Conservation (phyloP, 805 yeast genomes). For the Candida stauntonica region DNA sequence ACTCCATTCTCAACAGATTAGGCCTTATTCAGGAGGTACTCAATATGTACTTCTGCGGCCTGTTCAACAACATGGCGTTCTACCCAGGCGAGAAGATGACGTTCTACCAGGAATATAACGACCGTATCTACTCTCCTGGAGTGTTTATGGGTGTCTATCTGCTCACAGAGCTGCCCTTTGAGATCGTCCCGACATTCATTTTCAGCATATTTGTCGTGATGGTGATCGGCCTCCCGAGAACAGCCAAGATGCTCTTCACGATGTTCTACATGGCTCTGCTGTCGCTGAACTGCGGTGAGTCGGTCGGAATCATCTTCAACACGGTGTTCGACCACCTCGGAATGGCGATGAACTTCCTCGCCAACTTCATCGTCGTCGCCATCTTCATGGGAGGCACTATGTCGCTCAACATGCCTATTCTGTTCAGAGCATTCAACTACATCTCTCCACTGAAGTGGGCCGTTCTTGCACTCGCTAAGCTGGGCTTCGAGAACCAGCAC, state of each 20-base stretch:
- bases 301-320: slow-evolving; percentile 76
- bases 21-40: slow-evolving; percentile 74
- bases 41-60: slow-evolving; percentile 72
- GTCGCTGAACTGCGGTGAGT: slow-evolving; percentile 73
- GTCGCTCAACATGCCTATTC: slow-evolving; percentile 67
- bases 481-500: slow-evolving; percentile 47
- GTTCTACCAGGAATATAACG: slow-evolving; percentile 76
- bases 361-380: slow-evolving; percentile 65
- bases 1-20: slow-evolving; percentile 60
- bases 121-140: slow-evolving; percentile 59
- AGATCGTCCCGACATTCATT: slow-evolving; percentile 51
- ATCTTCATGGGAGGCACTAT: slow-evolving; percentile 81
- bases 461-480: slow-evolving; percentile 53
- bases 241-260: slow-evolving; percentile 62
- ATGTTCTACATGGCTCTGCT: slow-evolving; percentile 50
- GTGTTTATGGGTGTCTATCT: slow-evolving; percentile 62
- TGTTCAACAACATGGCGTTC: slow-evolving; percentile 70
- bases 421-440: slow-evolving; percentile 68
- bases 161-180: slow-evolving; percentile 63
- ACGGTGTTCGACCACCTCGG: slow-evolving; percentile 72
- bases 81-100: slow-evolving; percentile 71
- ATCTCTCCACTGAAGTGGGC: slow-evolving; percentile 73
- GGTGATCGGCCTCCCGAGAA: slow-evolving; percentile 70
- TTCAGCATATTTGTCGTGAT: slow-evolving; percentile 62
- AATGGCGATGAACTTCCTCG: slow-evolving; percentile 69